Evolutionary conservation across 345 rosid species (phyloP).

Genomic region (Citrus sp.): DNA sequence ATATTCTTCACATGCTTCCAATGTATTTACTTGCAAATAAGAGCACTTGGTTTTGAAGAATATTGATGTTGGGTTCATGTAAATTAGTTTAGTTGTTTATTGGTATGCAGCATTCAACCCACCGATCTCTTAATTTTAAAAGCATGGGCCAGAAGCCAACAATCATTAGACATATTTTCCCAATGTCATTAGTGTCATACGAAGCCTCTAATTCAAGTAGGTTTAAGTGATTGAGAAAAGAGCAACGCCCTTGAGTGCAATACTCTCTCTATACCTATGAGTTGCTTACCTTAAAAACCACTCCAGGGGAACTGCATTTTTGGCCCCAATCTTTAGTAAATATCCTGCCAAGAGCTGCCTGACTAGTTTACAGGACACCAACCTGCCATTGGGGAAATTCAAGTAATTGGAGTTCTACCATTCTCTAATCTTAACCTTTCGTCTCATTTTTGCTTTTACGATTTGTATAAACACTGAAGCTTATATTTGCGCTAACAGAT

Average conservation of each 20-base stretch:
- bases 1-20: neutral
- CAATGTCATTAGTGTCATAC: neutral
- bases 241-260: neutral
- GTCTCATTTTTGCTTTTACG: neutral
- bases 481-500: constrained; percentile 38
- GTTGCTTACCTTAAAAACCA: neutral
- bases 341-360: neutral
- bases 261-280: neutral
- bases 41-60: neutral
- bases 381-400: neutral
- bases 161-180: neutral
- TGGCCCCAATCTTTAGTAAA: neutral
- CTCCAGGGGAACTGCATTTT: neutral
- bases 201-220: neutral
- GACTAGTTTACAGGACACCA: neutral
- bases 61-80: neutral
- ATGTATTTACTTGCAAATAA: neutral
- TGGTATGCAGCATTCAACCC: neutral
- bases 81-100: neutral
- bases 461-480: constrained; percentile 12
- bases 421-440: constrained; percentile 1
- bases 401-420: neutral
- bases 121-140: neutral
- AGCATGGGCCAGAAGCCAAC: neutral
- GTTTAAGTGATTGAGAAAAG: too few species aligned